phyloP scores from a whole-genome alignment of 805 yeast genomes.

The Suhomyces emberorum region DNA sequence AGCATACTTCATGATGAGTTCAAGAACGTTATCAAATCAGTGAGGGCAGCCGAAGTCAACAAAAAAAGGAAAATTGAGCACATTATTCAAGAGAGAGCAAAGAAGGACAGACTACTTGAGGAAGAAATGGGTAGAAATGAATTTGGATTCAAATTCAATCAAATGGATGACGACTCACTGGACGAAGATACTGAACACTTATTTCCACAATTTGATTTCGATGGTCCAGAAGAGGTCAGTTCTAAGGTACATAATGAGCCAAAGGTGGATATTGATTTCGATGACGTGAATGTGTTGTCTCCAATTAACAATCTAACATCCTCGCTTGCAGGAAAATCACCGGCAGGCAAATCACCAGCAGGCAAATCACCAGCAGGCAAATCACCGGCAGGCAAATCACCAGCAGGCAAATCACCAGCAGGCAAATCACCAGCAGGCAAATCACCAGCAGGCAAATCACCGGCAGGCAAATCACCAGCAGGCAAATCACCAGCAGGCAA shows the following conservation, averaged over 20 bases:
- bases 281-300: too few species aligned
- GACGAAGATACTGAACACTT: constrained; percentile 3
- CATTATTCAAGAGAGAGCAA: constrained; percentile 16
- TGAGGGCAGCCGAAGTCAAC: constrained; percentile 24
- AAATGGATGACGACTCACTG: constrained; percentile 11
- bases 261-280: background rate
- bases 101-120: constrained; percentile 28
- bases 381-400: too few species aligned
- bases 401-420: too few species aligned
- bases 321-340: too few species aligned
- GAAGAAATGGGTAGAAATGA: constrained; percentile 25
- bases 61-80: constrained; percentile 12
- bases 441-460: too few species aligned
- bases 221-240: constrained; percentile 2
- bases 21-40: constrained; percentile 29
- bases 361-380: too few species aligned
- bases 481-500: too few species aligned
- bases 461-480: too few species aligned
- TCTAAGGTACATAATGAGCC: background rate
- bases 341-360: too few species aligned
- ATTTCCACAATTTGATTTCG: constrained; percentile 13
- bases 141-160: constrained; percentile 28
- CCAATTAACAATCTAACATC: too few species aligned
- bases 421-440: too few species aligned
- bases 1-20: constrained; percentile 25